Evolutionary conservation across 805 yeast genomes (phyloP), one percentile per base, ranked within the genome.

Genomic region (Starmerella bombicola): DNA sequence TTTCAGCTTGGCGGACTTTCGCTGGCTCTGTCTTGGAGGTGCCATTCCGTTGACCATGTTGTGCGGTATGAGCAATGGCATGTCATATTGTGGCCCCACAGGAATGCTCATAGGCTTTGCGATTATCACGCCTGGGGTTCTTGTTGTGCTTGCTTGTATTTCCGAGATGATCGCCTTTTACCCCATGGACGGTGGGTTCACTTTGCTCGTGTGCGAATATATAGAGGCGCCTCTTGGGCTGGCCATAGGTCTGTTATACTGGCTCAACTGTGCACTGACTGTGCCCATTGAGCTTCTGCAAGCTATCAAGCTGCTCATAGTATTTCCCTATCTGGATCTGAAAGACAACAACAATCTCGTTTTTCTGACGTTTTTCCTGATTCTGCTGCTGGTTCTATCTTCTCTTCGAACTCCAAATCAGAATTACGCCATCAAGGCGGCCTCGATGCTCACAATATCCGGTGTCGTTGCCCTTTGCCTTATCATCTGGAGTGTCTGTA

Each of bases 261-360:
- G 69, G 68, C 53, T 66, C 33, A 59, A 62, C 42, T 69, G 68
- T 49, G 66, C 65, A 13, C 52, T 63, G 30, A 53, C 62, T 0
- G 64, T 80, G 44, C 84, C 93, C 0, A 73, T 84, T 0, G 93
- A 82, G 52, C 68, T 82, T 3, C 76, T 81, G 16, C 85, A 86
- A 1, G 74, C 81, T 15, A 73, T 81, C 1, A 74, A 80, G 19
- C 71, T 81, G 75, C 59, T 81, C 28, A 68, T 78, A 36, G 80
- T 75, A 51, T 83, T 73, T 54, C 67, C 73, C 1, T 55, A 64
- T 24, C 59, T 79, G 28, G 54, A 70, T 17, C 34, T 32, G 5
- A n/a, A 38, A 66, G 10, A 63, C 76, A 58, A 30, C 21, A 31
- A 37, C 37, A 32, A 30, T 20, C 20, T 42, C 2, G 48, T 50